Base-by-base conservation (phyloP, 352 stramenopile genomes). In the Globisporangium cylindrosporum region DNA sequence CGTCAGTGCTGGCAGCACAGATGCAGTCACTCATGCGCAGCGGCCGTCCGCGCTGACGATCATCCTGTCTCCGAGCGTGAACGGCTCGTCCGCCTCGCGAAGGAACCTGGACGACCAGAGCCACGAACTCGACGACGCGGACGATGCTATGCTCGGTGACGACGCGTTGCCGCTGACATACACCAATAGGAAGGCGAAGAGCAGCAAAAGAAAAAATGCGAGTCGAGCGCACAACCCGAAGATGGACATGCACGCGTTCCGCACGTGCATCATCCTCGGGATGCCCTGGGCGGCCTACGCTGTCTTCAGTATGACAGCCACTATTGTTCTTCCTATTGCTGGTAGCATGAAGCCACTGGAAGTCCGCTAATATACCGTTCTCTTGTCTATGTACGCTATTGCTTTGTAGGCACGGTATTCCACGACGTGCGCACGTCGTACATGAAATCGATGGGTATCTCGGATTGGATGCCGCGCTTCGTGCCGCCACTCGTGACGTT, bases 231-330 rank as follows among this genome's bases (percentile, higher is more conserved):
- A 48, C 15, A 59, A 54, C 24, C 32, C 34, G 25, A 24, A 34
- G 10, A 41, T 51, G 29, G 66, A 75, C 48, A 54, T 75, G 66
- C 66, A 67, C 49, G 56, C 75, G 15, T 80, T 87, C 62, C 69
- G 73, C 64, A 90, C 81, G 48, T 91, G 86, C 62, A 77, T 92
- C 9, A 81, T 94, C 34, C 72, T 94, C 8, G 82, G 77, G 51
- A 84, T 92, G 78, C 86, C 86, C 3, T 94, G 84, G 84, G 77
- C 79, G 29, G 84, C 84, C 4, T 90, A 91, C 70, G 80, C 84
- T 10, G 78, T 91, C 25, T 71, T 94, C 46, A 85, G 85, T 91
- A 74, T 15, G 81, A 34, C 34, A 25, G 25, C 25, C 41, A 3
- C 24, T 10, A 5, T 41, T 24, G 46, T 1, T 25, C n/a, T 34